Base-by-base conservation (phyloP, 2,329 filamentous ascomycete species). In the Calcarisporium arbuscula region DNA sequence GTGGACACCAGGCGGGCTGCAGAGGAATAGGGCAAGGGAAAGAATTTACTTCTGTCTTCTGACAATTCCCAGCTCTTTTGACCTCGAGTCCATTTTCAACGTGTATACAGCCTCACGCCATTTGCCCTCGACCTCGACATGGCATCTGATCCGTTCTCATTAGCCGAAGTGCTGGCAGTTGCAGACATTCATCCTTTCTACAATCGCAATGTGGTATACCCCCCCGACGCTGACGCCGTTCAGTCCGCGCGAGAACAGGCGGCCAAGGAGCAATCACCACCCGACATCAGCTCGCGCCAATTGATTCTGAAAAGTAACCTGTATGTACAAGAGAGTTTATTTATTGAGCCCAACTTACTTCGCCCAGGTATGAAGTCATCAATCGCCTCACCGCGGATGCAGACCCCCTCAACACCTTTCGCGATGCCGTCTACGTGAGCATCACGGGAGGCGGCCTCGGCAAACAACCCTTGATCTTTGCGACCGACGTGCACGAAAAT, bases 381-480 rank as follows among this genome's bases (percentile, higher is more conserved):
- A 41, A 57, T 11, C 49, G 61, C 11, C 55, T 68, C 1, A 48
- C 56, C 5, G 30, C 48, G 4, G 64, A 67, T 34, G 43, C 42
- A 1, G 47, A 37, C 18, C 45, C 52, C 0, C 16, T 49, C 2
- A 67, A 66, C 39, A 53, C 44, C 0, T 68, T 60, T 35, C 61
- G 64, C 0, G 49, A 48, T 3, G 51, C 50, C 16, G 43, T 52
- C 4, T 69, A 68, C 32, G 51, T 58, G 0, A 65, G 61, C 26
- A 49, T 51, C 1, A 68, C 65, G 0, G 64, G 66, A 1, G 65
- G 66, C 0, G 61, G 59, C 0, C 50, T 42, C 1, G 52, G 52
- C 0, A 50, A 50, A 0, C 44, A 46, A 0, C 53, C 57, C 0
- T 38, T 68, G 39, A 49, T 67, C 23, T 69, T 68, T 32, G 55